A percentile compares a stretch with the other conserved stretches of the same genome.
Conservation (phyloP, 768 basidiomycete genomes). For the Xerocomellus intermedius region DNA sequence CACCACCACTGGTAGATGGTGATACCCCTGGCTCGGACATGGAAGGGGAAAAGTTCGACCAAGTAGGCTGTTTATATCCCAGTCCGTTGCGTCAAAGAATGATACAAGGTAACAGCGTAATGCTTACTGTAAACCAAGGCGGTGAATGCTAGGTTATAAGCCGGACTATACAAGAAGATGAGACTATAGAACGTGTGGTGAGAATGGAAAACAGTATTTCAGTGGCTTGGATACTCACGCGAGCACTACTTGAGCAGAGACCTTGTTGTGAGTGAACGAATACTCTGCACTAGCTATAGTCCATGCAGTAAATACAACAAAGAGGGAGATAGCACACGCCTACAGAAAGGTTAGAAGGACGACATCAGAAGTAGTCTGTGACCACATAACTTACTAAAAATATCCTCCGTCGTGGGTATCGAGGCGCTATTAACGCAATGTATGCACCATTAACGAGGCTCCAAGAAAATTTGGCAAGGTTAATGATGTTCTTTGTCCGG, state of each 20-base stretch:
- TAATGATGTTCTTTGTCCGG: constrained; percentile 17
- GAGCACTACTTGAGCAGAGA: constrained; percentile 7
- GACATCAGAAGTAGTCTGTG: background rate
- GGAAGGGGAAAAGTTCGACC: constrained; percentile 66
- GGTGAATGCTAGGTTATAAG: constrained; percentile 14
- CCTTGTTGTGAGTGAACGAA: constrained; percentile 7
- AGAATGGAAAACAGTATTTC: background rate
- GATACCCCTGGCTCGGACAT: constrained; percentile 59
- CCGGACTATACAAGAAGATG: constrained; percentile 18
- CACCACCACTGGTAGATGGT: constrained; percentile 60
- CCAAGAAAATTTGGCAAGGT: constrained; percentile 13
- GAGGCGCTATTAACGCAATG: constrained; percentile 4
- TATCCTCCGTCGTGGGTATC: constrained; percentile 16
- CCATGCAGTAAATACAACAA: constrained; percentile 16
- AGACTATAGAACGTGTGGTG: background rate
- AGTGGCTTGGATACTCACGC: constrained; percentile 1
- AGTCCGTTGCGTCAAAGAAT: background rate
- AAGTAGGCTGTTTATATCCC: constrained; percentile 21
- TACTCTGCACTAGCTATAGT: constrained; percentile 21
- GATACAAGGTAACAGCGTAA: no score
- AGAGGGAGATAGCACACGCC: constrained; percentile 16
- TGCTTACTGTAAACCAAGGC: constrained; percentile 10
- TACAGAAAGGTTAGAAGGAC: background rate
- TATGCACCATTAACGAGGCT: constrained; percentile 2
- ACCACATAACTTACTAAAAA: constrained; percentile 12